phyloP scores from a whole-genome alignment of 106 monocot species.

The Dactylorhiza incarnata region DNA sequence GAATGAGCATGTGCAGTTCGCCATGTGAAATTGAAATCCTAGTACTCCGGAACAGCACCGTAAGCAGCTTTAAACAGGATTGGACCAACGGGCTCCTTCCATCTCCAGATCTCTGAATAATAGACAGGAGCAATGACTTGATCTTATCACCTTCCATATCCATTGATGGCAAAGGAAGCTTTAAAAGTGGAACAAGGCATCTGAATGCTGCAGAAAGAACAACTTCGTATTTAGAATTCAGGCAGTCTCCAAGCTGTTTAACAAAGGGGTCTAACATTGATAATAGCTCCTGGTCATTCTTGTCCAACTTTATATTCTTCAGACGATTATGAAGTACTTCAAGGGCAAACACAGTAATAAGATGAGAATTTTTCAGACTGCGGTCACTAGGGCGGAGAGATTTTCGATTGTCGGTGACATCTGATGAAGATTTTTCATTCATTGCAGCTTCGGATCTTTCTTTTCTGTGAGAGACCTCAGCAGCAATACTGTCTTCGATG shows the following conservation, averaged over 20 bases:
- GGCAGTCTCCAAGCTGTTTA: constrained; percentile 41
- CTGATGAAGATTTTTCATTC: constrained; percentile 8
- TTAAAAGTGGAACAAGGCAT: constrained; percentile 53
- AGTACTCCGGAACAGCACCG: constrained; percentile 46
- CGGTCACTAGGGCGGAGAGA: background rate
- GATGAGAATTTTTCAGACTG: constrained; percentile 35
- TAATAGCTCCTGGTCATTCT: constrained; percentile 45
- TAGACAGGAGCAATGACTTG: constrained; percentile 63
- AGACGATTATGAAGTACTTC: constrained; percentile 58
- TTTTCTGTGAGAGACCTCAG: constrained; percentile 9
- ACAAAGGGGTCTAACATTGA: constrained; percentile 89
- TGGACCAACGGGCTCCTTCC: constrained; percentile 38
- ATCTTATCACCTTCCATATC: constrained; percentile 55
- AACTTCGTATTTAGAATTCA: constrained; percentile 75
- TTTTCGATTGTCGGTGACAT: constrained; percentile 7
- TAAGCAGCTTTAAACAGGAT: constrained; percentile 73
- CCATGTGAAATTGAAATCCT: constrained; percentile 65
- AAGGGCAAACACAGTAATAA: constrained; percentile 74
- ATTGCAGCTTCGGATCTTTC: background rate
- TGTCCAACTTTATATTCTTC: constrained; percentile 68
- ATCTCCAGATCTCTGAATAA: constrained; percentile 59
- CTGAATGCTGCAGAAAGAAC: constrained; percentile 62
- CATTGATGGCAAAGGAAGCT: constrained; percentile 73
- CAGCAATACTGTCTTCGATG: constrained; percentile 46
- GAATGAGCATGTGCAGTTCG: constrained; percentile 64